Conservation (phyloP, 2,329 filamentous ascomycete genomes). For the Cercospora sp. region DNA sequence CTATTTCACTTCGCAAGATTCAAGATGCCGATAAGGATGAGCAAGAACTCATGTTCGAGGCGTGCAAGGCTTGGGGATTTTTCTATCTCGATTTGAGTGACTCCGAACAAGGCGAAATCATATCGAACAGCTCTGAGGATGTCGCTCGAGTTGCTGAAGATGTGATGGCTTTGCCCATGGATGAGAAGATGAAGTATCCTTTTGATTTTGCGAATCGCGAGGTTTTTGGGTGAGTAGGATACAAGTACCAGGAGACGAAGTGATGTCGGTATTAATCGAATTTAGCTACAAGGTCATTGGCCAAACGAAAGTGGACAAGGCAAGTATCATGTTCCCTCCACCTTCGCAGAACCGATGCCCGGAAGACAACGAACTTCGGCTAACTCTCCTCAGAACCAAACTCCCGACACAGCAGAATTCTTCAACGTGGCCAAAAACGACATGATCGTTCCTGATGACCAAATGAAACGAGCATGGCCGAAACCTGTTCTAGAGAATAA, state of each 20-base stretch:
- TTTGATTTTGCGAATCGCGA: slow-evolving; percentile 47
- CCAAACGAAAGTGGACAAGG: slow-evolving; percentile 48
- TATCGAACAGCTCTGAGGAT: slow-evolving; percentile 31
- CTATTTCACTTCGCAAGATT: slow-evolving; percentile 45
- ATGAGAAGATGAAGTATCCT: slow-evolving; percentile 53
- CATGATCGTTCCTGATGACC: slow-evolving; percentile 45
- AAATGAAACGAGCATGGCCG: slow-evolving; percentile 35
- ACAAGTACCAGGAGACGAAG: not conserved
- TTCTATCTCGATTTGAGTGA: slow-evolving; percentile 55
- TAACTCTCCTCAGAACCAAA: slow-evolving; percentile 40
- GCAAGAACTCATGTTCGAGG: slow-evolving; percentile 42
- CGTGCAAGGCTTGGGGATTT: slow-evolving; percentile 54
- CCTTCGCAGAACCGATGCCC: no score
- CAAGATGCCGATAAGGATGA: slow-evolving; percentile 40
- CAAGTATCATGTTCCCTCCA: not conserved
- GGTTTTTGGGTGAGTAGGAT: slow-evolving; percentile 31
- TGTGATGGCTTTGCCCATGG: slow-evolving; percentile 51
- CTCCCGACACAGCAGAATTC: slow-evolving; percentile 56
- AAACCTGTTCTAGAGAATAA: slow-evolving; percentile 31
- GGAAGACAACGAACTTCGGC: no score
- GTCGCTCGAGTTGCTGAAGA: slow-evolving; percentile 42
- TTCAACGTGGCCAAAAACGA: slow-evolving; percentile 59
- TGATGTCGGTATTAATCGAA: not conserved
- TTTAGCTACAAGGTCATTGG: slow-evolving; percentile 45
- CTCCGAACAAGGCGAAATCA: slow-evolving; percentile 33